Percentiles rank a stretch among this genome's conserved stretches.
Evolutionary conservation across 768 basidiomycete genomes (phyloP).

Genomic region (Auricularia sp.): DNA sequence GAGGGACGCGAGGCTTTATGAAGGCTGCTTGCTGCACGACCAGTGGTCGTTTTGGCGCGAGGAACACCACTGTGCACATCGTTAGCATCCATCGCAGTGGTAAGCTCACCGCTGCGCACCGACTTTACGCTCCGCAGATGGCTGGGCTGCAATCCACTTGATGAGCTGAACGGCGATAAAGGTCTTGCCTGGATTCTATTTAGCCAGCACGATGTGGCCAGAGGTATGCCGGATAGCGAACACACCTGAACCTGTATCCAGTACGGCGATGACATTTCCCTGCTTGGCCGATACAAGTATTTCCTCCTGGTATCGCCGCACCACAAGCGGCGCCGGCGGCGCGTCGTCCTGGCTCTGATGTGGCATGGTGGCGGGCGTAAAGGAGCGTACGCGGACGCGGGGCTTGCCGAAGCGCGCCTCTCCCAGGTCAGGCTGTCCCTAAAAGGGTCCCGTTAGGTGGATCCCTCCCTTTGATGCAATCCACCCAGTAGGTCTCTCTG

Average conservation of each 20-base stretch:
- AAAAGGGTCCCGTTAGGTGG: no score
- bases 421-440: no score
- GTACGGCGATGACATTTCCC: conserved; percentile 46
- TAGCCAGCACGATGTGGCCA: background rate
- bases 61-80: conserved; percentile 42
- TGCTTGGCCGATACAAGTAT: conserved; percentile 43
- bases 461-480: no score
- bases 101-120: conserved; percentile 9
- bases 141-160: conserved; percentile 55
- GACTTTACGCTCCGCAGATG: conserved; percentile 41
- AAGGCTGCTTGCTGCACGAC: conserved; percentile 75
- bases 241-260: conserved; percentile 36
- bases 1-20: conserved; percentile 50
- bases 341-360: no score
- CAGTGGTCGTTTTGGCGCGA: conserved; percentile 78
- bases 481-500: no score
- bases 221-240: background rate
- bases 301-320: conserved; percentile 28
- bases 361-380: no score
- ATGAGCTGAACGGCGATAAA: conserved; percentile 55
- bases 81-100: background rate
- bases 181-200: conserved; percentile 44
- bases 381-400: no score
- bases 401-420: no score
- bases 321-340: background rate